Base-by-base conservation (phyloP, 2,329 filamentous ascomycete species). In the Xenoacremonium recifei region DNA sequence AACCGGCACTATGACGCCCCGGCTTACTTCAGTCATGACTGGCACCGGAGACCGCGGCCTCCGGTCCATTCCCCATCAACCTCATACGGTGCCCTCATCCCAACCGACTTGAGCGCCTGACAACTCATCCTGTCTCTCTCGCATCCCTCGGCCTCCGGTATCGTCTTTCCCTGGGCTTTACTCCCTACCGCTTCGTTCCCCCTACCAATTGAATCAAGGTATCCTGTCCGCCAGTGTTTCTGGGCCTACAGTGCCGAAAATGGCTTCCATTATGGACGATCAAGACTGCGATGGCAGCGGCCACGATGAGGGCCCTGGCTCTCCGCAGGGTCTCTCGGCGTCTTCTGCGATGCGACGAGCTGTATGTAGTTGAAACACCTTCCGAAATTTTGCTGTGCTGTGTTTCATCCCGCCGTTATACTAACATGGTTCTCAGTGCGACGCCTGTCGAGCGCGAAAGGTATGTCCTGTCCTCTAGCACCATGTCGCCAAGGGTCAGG, bases 371-470 rank as follows among this genome's bases (percentile, higher is more conserved):
- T n/a, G n/a, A n/a, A n/a, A n/a, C 11, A 13, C 39, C 27, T 7
- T 32, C 30, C 25, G 27, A 23, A 23, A 35, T 23, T 39, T 23
- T 34, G 15, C 16, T 15, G n/a, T 20, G 32, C 17, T 11, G 7
- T 31, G n/a, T 31, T 31, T 15, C 7, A 15, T 13, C 13, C 7
- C 23, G 23, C 9, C 23, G 13, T 9, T 9, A 27, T 27, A 9
- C 29, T 32, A 33, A 34, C 17, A 25, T 30, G 12, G 17, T 43
- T 31, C 39, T 29, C 43, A 63, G 61, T 63, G 61, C 39, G 61
- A 63, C 47, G 56, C 59, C 39, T 63, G 61, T 37, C 57, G 60
- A 45, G 55, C 59, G 36, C 60, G 61, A 40, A 63, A 63, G 55
- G 61, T 63, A 55, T 37, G 54, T 52, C 21, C 25, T 7, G 32